Conservation (phyloP, 306 rosid species). For the Sesbania bispinosa region DNA sequence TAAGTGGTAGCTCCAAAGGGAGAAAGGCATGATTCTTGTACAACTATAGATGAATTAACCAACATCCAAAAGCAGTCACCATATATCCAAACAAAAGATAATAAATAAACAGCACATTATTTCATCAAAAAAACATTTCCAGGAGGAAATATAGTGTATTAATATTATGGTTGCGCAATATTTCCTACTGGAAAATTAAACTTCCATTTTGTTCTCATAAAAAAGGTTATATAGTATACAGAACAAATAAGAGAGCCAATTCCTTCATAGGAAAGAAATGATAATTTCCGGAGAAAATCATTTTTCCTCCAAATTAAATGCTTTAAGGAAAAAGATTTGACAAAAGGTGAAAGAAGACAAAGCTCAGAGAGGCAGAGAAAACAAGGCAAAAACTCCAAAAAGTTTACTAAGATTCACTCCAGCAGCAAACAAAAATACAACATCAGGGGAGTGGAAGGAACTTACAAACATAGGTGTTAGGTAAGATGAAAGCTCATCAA, state of each 20-base stretch:
- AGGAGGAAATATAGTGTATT: neutral
- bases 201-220: neutral
- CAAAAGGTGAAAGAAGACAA: neutral
- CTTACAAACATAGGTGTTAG: slow-evolving; percentile 97
- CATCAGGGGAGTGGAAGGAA: neutral
- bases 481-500: slow-evolving; percentile 83
- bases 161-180: neutral
- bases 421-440: neutral
- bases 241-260: neutral
- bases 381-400: neutral
- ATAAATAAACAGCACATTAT: neutral
- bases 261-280: neutral
- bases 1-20: neutral
- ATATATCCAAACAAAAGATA: neutral
- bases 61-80: neutral
- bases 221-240: neutral
- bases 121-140: neutral
- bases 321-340: neutral
- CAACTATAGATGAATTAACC: neutral
- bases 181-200: neutral
- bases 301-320: neutral
- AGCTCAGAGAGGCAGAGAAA: neutral
- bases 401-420: neutral
- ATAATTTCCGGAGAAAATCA: neutral
- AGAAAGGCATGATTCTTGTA: neutral